These are phyloP conservation scores for Linum trigynum DNA, from an alignment of 345 rosid species.

Conservation along the genomic window DNA sequence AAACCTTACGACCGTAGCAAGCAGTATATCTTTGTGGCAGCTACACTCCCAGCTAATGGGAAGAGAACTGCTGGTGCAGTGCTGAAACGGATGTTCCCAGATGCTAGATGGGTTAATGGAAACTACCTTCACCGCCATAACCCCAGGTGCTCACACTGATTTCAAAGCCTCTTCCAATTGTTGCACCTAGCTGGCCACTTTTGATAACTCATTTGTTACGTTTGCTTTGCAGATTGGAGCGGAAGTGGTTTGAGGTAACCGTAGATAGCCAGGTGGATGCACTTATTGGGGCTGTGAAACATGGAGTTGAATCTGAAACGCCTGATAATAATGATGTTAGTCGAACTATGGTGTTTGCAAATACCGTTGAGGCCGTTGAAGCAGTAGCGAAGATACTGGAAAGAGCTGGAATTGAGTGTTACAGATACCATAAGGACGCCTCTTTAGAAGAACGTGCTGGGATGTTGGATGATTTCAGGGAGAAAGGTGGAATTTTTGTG, in stretches of 20 bases:
- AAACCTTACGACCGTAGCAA: constrained; percentile 68
- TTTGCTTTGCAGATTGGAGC: constrained; percentile 47
- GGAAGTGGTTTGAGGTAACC: constrained; percentile 78
- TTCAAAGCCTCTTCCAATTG: background rate
- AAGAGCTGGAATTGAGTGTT: constrained; percentile 68
- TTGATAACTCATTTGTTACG: constrained; percentile 14
- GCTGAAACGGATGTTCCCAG: constrained; percentile 80
- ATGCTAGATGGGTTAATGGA: constrained; percentile 83
- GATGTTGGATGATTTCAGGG: constrained; percentile 53
- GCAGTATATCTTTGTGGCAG: constrained; percentile 93
- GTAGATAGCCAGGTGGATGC: constrained; percentile 81
- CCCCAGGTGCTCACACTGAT: constrained; percentile 46
- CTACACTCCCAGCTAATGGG: constrained; percentile 90
- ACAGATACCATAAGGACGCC: constrained; percentile 69
- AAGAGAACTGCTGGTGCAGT: constrained; percentile 88
- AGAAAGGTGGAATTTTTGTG: constrained; percentile 75
- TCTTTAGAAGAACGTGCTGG: constrained; percentile 74
- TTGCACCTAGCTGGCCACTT: background rate
- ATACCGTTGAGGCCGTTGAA: constrained; percentile 84
- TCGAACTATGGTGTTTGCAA: constrained; percentile 92
- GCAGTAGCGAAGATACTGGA: constrained; percentile 69
- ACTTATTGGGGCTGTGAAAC: constrained; percentile 63
- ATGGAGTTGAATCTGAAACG: constrained; percentile 21
- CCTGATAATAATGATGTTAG: constrained; percentile 17
- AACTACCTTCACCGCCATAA: constrained; percentile 86